Base-by-base conservation (phyloP, 2,329 filamentous ascomycete genomes). In the Penicillium fuscoglaucum region DNA sequence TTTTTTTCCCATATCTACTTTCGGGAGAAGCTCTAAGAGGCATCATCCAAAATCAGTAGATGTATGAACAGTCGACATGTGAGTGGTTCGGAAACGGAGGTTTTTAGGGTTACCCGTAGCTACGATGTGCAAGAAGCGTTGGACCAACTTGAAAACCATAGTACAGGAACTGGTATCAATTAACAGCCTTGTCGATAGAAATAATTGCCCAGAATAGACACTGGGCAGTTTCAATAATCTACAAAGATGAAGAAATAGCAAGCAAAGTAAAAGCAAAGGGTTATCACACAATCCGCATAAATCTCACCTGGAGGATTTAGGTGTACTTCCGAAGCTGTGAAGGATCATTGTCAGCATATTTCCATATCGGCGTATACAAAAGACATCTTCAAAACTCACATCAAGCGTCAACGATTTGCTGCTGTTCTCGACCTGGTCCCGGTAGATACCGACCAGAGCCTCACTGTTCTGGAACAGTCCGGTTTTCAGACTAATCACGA, bases 391-490 rank as follows among this genome's bases (percentile, higher is more conserved):
- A 57, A 55, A 55, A 81, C 93, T 93, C 80, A 98, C 92, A 87
- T 99, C 95, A 69, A 99, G 80, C 58, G 93, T 98, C 77, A 99
- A 79, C 39, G 91, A 90, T 77, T 91, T 90, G 67, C 90, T 96
- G 70, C 89, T 96, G 78, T 98, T 99, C 58, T 91, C 90, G 57
- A 88, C 87, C 79, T 99, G 95, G 72, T 99, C 96, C 65, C 95
- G 84, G 80, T 96, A 98, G 12, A 99, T 92, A 52, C 95, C 95
- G 5, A 99, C 92, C 68, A 99, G 76, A 61, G 92, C 96, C 82
- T 99, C 93, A 71, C 91, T 96, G 75, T 96, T 90, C 78, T 99
- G 93, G 79, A 98, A 99, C 57, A 99, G 81, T 1, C 92, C 93
- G 0, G 92, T 90, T 83, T 99, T 99, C 73, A 99, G 83, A 78